phyloP scores from a whole-genome alignment of 495 filamentous ascomycete species.

The Pseudomonodictys pantanalensis region DNA sequence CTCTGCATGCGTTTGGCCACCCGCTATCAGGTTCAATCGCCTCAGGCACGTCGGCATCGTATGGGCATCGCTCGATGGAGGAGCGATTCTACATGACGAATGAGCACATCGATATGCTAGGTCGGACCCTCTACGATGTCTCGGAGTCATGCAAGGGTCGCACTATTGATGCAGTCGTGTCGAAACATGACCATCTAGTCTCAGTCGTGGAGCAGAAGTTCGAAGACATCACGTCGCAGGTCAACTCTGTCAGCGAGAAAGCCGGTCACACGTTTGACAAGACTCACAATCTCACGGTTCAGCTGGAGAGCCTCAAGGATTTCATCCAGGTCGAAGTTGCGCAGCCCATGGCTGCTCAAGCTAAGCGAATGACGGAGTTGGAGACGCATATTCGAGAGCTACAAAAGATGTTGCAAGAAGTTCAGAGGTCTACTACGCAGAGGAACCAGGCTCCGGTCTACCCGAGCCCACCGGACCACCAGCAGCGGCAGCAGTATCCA shows the following conservation, averaged over 20 bases:
- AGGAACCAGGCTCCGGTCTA: background rate
- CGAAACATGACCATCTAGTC: conserved; percentile 16
- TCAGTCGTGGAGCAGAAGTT: conserved; percentile 11
- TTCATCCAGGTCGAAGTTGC: conserved; percentile 21
- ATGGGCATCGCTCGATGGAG: no score
- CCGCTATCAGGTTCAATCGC: no score
- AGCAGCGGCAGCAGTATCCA: background rate
- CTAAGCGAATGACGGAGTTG: conserved; percentile 10
- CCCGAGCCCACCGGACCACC: background rate
- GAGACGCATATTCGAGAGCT: conserved; percentile 13
- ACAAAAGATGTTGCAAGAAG: conserved; percentile 12
- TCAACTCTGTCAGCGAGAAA: conserved; percentile 15
- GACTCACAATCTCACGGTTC: conserved; percentile 1
- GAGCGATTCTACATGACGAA: conserved; percentile 32
- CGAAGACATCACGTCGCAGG: conserved; percentile 20
- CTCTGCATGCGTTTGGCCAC: no score
- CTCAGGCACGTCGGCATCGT: no score
- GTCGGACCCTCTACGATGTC: conserved; percentile 9
- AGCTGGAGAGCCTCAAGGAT: conserved; percentile 23
- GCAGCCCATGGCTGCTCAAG: conserved; percentile 4
- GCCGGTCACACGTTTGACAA: conserved; percentile 1
- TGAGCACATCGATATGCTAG: conserved; percentile 31
- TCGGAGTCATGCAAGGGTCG: background rate
- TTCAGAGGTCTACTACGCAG: conserved; percentile 15
- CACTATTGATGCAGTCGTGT: background rate